Evolutionary conservation across 768 basidiomycete species (phyloP).

Genomic region (Guyanaporus albipodus): DNA sequence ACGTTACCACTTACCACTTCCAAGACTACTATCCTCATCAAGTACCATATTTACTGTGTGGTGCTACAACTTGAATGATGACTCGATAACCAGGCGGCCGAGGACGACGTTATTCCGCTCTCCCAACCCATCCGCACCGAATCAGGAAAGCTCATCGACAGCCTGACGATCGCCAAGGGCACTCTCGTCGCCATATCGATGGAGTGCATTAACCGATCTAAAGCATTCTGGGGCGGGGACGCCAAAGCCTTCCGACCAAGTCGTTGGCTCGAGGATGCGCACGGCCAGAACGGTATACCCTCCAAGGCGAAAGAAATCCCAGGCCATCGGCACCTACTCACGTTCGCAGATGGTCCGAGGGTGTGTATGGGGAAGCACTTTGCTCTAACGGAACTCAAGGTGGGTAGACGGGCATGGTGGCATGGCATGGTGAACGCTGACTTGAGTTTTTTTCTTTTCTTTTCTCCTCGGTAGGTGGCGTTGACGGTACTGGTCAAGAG

Average conservation of each 20-base stretch:
- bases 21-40: slow-evolving; percentile 32
- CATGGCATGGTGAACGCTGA: not conserved
- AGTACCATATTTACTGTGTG: not conserved
- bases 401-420: not conserved
- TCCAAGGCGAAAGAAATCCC: slow-evolving; percentile 37
- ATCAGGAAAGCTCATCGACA: slow-evolving; percentile 35
- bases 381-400: slow-evolving; percentile 38
- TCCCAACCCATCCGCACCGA: slow-evolving; percentile 40
- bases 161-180: slow-evolving; percentile 44
- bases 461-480: slow-evolving; percentile 31
- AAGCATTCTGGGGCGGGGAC: slow-evolving; percentile 55
- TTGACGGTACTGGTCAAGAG: slow-evolving; percentile 39
- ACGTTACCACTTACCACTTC: not conserved
- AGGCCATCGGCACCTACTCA: slow-evolving; percentile 48
- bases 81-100: slow-evolving; percentile 32
- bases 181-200: slow-evolving; percentile 43
- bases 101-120: slow-evolving; percentile 59
- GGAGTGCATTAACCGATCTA: slow-evolving; percentile 45
- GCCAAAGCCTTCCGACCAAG: slow-evolving; percentile 56
- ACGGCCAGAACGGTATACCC: slow-evolving; percentile 17
- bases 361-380: slow-evolving; percentile 48
- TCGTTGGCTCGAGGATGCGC: slow-evolving; percentile 48
- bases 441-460: not conserved
- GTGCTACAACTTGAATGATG: too few relatives aligned
- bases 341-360: slow-evolving; percentile 48